Evolutionary conservation across 805 yeast genomes (phyloP), one percentile per base, ranked within the genome.

Genomic region (Starmerella bombi): DNA sequence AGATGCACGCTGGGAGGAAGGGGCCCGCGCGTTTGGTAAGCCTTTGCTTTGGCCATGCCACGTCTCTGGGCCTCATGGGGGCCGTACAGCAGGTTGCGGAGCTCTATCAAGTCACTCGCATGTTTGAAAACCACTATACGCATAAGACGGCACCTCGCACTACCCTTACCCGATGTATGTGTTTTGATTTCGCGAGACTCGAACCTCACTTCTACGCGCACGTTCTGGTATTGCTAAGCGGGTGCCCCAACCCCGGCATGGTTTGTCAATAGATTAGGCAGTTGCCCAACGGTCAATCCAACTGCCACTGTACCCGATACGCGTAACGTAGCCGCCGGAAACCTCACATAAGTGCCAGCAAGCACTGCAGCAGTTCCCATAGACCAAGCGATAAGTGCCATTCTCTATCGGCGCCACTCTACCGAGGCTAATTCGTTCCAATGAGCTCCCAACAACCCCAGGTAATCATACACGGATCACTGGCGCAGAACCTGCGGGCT

Each of bases 1-100:
- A 46, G 41, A 21, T 53, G 54, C 8, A 53, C 45, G 20, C 53
- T 44, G 5, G 55, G 48, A 4, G 57, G 57, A 14, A 53, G 48
- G 14, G 38, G 50, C 5, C 50, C 52, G n/a, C 56, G 48, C 7
- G 48, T 42, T 40, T 54, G 47, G 44, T 45, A 44, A 17, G 57
- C 56, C 33, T 46, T 38, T 22, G 42, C 34, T 17, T 38, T 36
- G 7, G 48, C 45, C 27, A 54, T 46, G 5, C 51, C 56, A 23
- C 52, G 40, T 3, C 25, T 20, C 40, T 53, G 56, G 17, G 39
- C 34, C 14, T 19, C 30, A 18, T 9, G 17, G 25, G 39, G 25
- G 12, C 56, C 56, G 38, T 40, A 52, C n/a, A 52, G 42, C 20
- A 48, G 45, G 12, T 21, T 23, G 9, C 40, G 41, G 23, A 51